Base-by-base conservation (phyloP, 495 filamentous ascomycete species). In the Tetracladium setigerum region DNA sequence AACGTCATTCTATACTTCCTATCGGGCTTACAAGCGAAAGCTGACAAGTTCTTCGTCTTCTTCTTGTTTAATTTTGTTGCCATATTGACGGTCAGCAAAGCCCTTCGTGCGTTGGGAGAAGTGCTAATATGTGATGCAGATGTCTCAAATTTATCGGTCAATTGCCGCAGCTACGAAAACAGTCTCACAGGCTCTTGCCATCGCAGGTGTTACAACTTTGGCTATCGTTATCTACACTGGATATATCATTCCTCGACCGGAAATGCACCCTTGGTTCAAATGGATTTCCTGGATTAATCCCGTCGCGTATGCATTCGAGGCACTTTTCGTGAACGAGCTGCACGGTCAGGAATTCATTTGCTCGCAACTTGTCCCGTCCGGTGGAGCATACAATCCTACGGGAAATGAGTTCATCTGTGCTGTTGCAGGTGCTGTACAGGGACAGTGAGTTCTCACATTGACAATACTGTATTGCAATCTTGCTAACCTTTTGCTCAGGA, bases 261-360 rank as follows among this genome's bases (percentile, higher is more conserved):
- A 82, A 42, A 90, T 91, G 86, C 80, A 80, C 46, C 82, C 83
- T 0, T 94, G 85, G 85, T 81, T 90, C 41, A 73, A 76, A 41
- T 95, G 88, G 89, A 68, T 95, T 7, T 74, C 76, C 2, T 89
- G 79, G 75, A 76, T 92, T 41, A 89, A 94, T 52, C 88, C 87
- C 0, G 72, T 95, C 5, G 78, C 79, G 33, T 95, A 92, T 52
- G 79, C 72, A 3, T 90, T 88, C 42, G 87, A 86, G 64, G 77
- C 68, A 5, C 51, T 88, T 7, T 74, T 87, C 63, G 64, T 76
- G n/a, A 86, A 85, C 51, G 83, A 89, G 56, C 82, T 87, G 45
- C 75, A 84, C 59, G 67, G 64, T 3, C 65, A 66, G n/a, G 50
- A 70, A 31, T 66, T 67, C 30, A 59, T 38, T 53, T 70, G 62